Base-by-base conservation (phyloP, 257 asterid genomes). In the Jacaranda copaia region DNA sequence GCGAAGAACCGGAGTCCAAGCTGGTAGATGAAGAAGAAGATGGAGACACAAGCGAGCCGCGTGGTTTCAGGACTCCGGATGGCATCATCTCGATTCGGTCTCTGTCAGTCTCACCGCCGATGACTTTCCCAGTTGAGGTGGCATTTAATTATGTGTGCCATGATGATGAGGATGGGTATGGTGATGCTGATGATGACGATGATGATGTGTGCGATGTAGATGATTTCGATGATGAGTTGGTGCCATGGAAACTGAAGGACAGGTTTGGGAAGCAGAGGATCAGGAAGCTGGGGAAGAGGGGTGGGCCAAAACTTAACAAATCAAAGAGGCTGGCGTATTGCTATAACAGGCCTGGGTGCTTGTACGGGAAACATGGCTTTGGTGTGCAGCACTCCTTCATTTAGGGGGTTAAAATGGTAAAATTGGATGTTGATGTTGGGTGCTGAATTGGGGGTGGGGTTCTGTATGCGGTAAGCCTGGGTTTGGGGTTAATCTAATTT, bases 211-310 rank as follows among this genome's bases (percentile, higher is more conserved):
- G 69, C 3, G 88, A 81, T 6, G 84, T 51, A 3, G 88, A 80
- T 32, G 91, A 84, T 65, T 70, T 84, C 76, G 95, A 90, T 40
- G 97, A 93, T 76, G 96, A 93, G 61, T 76, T 94, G 93, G 85
- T 94, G 80, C 97, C 97, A 0, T 81, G 89, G 86, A 77, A 83
- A 58, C 60, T 89, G 83, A 84, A 83, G 84, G 84, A 74, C 61
- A 94, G 81, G 81, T 78, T 87, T 20, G 97, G 87, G 79, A 88
- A 78, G 75, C 90, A 92, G 89, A 86, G 97, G 88, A 88, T 90
- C 1, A 83, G 73, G 88, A 94, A 92, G 73, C 66, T 86, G 83
- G 97, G 96, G 86, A 88, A 92, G 71, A 90, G 87, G 80, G 85
- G 85, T 5, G 76, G 76, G n/a, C 84, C 92, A 0, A 90, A 79